Percentiles rank a stretch among this genome's conserved stretches.
These are phyloP conservation scores for Wickerhamomyces queroliae DNA, from an alignment of 805 yeast species.

Conservation along the genomic window DNA sequence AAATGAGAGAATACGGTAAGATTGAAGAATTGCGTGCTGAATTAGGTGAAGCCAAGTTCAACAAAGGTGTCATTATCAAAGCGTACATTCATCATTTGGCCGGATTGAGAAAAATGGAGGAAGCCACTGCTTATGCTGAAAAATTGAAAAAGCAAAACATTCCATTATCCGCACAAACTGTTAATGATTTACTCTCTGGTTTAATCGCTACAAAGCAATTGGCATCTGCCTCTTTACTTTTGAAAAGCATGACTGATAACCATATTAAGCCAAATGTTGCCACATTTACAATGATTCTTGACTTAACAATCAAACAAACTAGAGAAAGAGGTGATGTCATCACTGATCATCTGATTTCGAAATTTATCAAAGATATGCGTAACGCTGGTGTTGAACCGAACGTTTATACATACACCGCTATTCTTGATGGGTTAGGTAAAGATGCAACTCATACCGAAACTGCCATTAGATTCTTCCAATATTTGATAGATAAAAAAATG, in stretches of 20 bases:
- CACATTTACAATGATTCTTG: constrained; percentile 56
- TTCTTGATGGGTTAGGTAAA: constrained; percentile 48
- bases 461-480: constrained; percentile 45
- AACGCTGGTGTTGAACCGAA: constrained; percentile 33
- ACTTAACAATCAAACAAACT: constrained; percentile 42
- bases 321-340: constrained; percentile 38
- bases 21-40: constrained; percentile 33
- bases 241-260: constrained; percentile 37
- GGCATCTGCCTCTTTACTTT: constrained; percentile 41
- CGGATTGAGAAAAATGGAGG: constrained; percentile 6
- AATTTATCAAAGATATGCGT: constrained; percentile 36
- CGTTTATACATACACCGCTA: constrained; percentile 41
- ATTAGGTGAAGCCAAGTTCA: constrained; percentile 22
- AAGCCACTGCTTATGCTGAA: constrained; percentile 6
- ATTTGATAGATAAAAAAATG: constrained; percentile 29
- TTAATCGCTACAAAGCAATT: constrained; percentile 34
- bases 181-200: constrained; percentile 44
- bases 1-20: constrained; percentile 33
- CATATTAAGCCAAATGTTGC: constrained; percentile 50
- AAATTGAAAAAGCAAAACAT: constrained; percentile 23
- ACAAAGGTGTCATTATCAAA: constrained; percentile 21
- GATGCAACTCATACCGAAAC: constrained; percentile 39
- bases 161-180: constrained; percentile 40
- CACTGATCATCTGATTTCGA: constrained; percentile 29
- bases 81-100: constrained; percentile 18